Base-by-base conservation (phyloP, 495 filamentous ascomycete genomes). In the Aspergillus cavernicola region DNA sequence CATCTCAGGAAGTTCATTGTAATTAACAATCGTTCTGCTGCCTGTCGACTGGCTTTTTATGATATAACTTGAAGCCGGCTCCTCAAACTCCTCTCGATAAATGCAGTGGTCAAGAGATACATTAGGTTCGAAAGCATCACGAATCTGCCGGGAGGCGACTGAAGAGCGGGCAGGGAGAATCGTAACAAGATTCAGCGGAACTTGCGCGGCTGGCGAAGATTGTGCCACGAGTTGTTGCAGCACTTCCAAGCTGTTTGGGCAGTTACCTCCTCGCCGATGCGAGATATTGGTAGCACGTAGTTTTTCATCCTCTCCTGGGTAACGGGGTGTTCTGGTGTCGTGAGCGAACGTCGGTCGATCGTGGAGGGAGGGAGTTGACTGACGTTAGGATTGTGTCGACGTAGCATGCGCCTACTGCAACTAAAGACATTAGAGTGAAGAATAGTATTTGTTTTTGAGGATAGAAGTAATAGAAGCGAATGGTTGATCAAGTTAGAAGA, bases 41-140 rank as follows among this genome's bases (percentile, higher is more conserved):
- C 76, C 77, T 5, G 75, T 81, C 15, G 62, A 62, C 31, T 66
- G 61, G 65, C 82, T 87, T 51, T 81, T 80, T 61, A 88, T 79
- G 51, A 90, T 85, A 64, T 87, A 89, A 60, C 85, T 84, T 33
- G 85, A 85, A 2, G 85, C 85, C 3, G 84, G 75, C 50, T 86
- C 79, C 19, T 61, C 55, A 56, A 75, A 71, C 6, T 66, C 62
- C 24, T 80, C 71, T 18, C 86, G 79, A 60, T 78, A 86, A 46
- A 88, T 75, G 64, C 82, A 86, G 56, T 68, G 64, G 15, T 66
- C 57, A 23, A 86, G 70, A 37, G 77, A 69, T 10, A 85, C 70
- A 3, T 53, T 52, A 15, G 69, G 63, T 19, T 60, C 70, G 50
- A 79, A 80, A 0, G 66, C 70, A 6, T 64, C 48, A 20, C 33